phyloP scores from a whole-genome alignment of 352 stramenopile species.

The Globisporangium echinulatum region DNA sequence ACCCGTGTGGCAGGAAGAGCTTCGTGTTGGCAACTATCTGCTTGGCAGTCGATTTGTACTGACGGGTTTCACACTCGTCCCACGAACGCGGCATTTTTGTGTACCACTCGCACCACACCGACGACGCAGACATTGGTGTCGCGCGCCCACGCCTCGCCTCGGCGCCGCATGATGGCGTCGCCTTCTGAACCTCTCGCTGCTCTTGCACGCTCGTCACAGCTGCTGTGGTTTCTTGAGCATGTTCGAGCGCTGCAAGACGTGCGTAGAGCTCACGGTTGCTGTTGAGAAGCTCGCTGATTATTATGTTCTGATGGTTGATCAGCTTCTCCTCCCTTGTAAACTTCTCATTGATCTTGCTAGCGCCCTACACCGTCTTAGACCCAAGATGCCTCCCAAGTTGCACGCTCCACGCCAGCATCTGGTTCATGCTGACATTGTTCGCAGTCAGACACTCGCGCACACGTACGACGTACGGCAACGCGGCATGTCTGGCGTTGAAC shows the following conservation, averaged over 20 bases:
- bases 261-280: too few species aligned
- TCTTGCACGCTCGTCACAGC: not conserved
- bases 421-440: not conserved
- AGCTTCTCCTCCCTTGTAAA: not conserved
- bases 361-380: not conserved
- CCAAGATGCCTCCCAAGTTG: too few species aligned
- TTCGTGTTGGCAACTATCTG: too few species aligned
- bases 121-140: too few species aligned
- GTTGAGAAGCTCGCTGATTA: too few species aligned
- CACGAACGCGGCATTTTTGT: conserved; percentile 15
- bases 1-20: too few species aligned
- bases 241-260: not conserved
- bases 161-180: not conserved
- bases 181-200: not conserved
- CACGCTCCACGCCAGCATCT: not conserved
- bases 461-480: not conserved
- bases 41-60: too few species aligned
- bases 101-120: conserved; percentile 11
- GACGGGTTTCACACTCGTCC: not conserved
- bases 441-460: not conserved
- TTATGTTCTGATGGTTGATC: too few species aligned
- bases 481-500: not conserved
- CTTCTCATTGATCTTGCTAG: not conserved
- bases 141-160: too few species aligned
- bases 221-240: not conserved